Base-by-base conservation (phyloP, 768 basidiomycete species). In the Termitomyces sp. region DNA sequence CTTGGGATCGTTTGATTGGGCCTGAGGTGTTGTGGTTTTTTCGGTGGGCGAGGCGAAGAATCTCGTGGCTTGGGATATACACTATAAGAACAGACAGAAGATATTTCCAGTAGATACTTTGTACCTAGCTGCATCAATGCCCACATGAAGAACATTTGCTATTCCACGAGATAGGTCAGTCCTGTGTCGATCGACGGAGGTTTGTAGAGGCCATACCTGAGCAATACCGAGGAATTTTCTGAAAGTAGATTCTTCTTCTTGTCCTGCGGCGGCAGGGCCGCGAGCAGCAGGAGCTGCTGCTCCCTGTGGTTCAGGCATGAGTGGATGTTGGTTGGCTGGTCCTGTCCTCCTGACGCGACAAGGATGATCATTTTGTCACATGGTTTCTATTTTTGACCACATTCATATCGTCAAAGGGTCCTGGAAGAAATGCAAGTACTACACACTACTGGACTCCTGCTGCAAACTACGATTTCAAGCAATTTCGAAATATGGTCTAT, bases 71-170 rank as follows among this genome's bases (percentile, higher is more conserved):
- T 33, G 16, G 4, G 46, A 22, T 4, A 18, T 39, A 46, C 7
- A 18, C 45, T 4, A 33, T 64, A 36, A 61, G 51, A 22, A 52
- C 33, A 55, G 15, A 51, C 11, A 44, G 9, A 55, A 13, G 9
- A 46, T 4, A 36, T n/a, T 55, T 3, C 32, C 38, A 3, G 35
- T 18, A 49, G 33, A 39, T 53, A 45, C 18, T 32, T 49, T 20
- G 46, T 62, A 88, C 89, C 83, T 48, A 91, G 68, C 71, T 91
- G 88, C 45, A 85, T 81, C 48, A 89, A 67, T n/a, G 79, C 81
- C 78, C 82, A 91, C 61, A 88, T 75, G 55, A 92, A 63, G 46
- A 91, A 73, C 22, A 85, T 71, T 91, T 91, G 89, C 90, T 92
- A 55, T 18, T 63, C 35, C 61, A 20, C 44, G 38, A 55, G 40